These are phyloP conservation scores for Auricularia cornea DNA, from an alignment of 768 basidiomycete species.

Conservation along the genomic window DNA sequence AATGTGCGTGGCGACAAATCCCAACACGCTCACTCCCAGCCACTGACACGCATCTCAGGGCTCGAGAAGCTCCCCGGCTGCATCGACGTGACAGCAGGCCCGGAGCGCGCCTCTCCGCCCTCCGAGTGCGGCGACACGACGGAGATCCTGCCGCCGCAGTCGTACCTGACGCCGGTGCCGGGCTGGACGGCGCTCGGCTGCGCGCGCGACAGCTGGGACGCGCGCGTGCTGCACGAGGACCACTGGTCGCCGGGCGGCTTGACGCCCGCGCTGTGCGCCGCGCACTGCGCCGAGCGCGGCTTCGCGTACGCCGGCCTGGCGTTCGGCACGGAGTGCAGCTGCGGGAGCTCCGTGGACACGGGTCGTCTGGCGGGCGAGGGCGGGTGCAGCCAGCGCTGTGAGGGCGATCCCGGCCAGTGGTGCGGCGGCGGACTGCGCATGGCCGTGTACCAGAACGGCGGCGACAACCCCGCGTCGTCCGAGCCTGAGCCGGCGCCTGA, in stretches of 20 bases:
- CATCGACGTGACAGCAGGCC: slow-evolving; percentile 11
- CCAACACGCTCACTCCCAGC: no score
- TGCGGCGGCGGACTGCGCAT: no score
- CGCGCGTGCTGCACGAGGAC: neutral
- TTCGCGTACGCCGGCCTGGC: slow-evolving; percentile 20
- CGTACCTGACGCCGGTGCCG: neutral
- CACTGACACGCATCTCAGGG: neutral
- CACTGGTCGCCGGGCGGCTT: neutral
- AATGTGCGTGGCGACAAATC: neutral
- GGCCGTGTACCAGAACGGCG: no score
- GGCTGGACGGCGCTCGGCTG: neutral
- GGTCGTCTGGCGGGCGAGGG: neutral
- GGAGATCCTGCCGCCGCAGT: neutral
- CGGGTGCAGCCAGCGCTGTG: neutral
- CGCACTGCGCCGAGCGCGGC: slow-evolving; percentile 3
- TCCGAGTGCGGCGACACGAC: neutral
- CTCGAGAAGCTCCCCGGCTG: slow-evolving; percentile 13
- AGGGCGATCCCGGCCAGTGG: neutral
- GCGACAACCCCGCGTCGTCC: no score
- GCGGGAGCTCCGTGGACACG: slow-evolving; percentile 5
- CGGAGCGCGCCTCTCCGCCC: neutral
- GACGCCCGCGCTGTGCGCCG: slow-evolving; percentile 1
- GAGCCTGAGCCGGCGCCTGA: no score
- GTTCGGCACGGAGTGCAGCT: slow-evolving; percentile 19
- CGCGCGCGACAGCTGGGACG: neutral